Conservation (phyloP, 805 yeast species). For the Myxozyma udenii region DNA sequence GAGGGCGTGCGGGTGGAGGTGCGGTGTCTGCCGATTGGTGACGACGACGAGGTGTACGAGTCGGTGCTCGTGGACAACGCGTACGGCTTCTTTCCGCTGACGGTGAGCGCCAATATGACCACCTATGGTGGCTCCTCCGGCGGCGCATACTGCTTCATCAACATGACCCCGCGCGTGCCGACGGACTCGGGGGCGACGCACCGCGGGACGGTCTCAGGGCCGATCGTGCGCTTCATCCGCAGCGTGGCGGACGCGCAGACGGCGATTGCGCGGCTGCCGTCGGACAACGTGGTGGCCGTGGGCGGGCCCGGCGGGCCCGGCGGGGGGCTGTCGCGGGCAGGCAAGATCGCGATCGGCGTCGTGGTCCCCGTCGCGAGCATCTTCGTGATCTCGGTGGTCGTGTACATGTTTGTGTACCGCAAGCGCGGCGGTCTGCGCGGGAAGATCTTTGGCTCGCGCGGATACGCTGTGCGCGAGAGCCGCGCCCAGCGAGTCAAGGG, state of each 20-base stretch:
- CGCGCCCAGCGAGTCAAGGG: not conserved
- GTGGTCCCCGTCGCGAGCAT: slow-evolving; percentile 16
- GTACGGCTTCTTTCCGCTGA: slow-evolving; percentile 44
- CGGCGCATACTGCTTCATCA: slow-evolving; percentile 42
- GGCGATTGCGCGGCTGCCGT: slow-evolving; percentile 43
- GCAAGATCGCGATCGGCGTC: slow-evolving; percentile 18
- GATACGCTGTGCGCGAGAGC: slow-evolving; percentile 15
- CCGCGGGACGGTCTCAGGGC: slow-evolving; percentile 44
- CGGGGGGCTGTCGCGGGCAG: slow-evolving; percentile 9
- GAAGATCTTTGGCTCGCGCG: slow-evolving; percentile 9
- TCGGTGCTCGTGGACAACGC: slow-evolving; percentile 40
- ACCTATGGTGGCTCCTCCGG: not conserved
- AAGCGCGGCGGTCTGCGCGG: slow-evolving; percentile 1
- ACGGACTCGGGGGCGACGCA: slow-evolving; percentile 41
- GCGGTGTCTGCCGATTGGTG: slow-evolving; percentile 41
- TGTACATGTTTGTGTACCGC: slow-evolving; percentile 8
- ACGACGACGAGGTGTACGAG: slow-evolving; percentile 38
- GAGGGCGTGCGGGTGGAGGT: slow-evolving; percentile 39
- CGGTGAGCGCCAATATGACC: slow-evolving; percentile 31
- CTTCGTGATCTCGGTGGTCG: slow-evolving; percentile 5
- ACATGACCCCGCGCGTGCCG: slow-evolving; percentile 42
- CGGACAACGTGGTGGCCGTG: slow-evolving; percentile 38
- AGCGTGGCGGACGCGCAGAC: slow-evolving; percentile 36
- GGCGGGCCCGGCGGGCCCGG: not conserved
- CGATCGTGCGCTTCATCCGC: slow-evolving; percentile 42